Evolutionary conservation across 441 rosid genomes (phyloP).

Genomic region (Populus hybrid): DNA sequence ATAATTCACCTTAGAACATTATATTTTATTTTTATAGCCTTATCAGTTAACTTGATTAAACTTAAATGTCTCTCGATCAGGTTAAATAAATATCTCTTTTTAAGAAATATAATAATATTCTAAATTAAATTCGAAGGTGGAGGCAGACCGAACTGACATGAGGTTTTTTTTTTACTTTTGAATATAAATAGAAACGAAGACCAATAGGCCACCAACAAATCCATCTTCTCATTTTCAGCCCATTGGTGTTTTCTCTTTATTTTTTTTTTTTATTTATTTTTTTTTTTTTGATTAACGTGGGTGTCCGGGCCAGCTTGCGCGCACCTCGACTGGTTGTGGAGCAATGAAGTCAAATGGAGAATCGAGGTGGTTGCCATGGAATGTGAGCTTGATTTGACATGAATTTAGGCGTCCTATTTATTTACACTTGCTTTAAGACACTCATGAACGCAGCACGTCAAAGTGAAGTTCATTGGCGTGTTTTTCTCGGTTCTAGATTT

Average conservation of each 20-base stretch:
- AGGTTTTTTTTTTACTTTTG: not conserved
- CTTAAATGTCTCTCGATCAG: too few relatives aligned
- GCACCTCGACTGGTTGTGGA: not conserved
- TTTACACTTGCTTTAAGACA: not conserved
- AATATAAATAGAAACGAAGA: too few relatives aligned
- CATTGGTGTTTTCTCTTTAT: not conserved
- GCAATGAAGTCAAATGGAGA: not conserved
- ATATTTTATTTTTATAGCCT: too few relatives aligned
- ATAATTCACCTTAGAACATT: too few relatives aligned
- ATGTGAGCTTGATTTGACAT: not conserved
- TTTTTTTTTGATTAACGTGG: too few relatives aligned
- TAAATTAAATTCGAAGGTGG: not conserved
- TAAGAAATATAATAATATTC: too few relatives aligned
- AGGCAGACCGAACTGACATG: slow-evolving; percentile 11
- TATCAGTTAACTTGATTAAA: too few relatives aligned
- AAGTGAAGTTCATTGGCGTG: too few relatives aligned
- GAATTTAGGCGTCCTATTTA: not conserved
- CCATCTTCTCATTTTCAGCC: not conserved
- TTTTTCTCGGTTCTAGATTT: too few relatives aligned
- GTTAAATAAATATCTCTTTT: too few relatives aligned
- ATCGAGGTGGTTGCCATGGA: not conserved
- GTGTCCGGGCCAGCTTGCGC: too few relatives aligned
- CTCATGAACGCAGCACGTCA: not conserved
- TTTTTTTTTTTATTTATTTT: too few relatives aligned
- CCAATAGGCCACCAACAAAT: not conserved